Evolutionary conservation across 1,284 basidiomycete genomes (phyloP).

Genomic region (Apiotrichum laibachii): DNA sequence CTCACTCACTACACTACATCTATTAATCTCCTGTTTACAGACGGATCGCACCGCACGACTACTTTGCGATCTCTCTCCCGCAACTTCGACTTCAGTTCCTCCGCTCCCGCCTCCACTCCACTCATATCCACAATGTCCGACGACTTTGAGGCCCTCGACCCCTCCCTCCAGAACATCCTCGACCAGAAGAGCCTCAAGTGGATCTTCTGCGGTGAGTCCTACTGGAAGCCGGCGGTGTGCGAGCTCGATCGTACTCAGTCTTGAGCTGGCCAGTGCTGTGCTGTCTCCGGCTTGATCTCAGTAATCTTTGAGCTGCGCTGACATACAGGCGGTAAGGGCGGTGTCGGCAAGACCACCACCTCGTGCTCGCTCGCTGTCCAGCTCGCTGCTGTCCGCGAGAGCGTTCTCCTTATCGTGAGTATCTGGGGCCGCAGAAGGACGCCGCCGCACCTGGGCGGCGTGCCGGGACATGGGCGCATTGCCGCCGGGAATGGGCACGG

Average conservation of each 20-base stretch:
- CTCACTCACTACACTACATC: too few species aligned
- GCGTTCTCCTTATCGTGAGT: conserved; percentile 87
- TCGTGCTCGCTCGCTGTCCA: conserved; percentile 95
- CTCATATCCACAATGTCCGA: conserved; percentile 13
- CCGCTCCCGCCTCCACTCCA: neutral
- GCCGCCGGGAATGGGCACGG: too few species aligned
- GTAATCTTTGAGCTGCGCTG: neutral
- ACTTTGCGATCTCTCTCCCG: neutral
- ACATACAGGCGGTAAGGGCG: conserved; percentile 82
- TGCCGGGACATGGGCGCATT: too few species aligned
- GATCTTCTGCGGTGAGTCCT: conserved; percentile 84
- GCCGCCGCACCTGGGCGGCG: too few species aligned
- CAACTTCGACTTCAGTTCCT: neutral
- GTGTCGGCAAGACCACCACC: conserved; percentile 91
- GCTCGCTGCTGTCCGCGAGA: conserved; percentile 78
- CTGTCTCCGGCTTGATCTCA: too few species aligned
- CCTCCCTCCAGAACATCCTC: conserved; percentile 83
- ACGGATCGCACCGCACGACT: too few species aligned
- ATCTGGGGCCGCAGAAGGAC: neutral
- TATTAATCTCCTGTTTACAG: too few species aligned
- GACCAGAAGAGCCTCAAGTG: conserved; percentile 87
- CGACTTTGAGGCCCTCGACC: conserved; percentile 56
- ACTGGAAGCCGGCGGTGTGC: too few species aligned
- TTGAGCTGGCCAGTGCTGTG: neutral
- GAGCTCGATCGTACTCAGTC: too few species aligned